Conservation (phyloP, 179 eudicot genomes). For the Beta corolliflora region DNA sequence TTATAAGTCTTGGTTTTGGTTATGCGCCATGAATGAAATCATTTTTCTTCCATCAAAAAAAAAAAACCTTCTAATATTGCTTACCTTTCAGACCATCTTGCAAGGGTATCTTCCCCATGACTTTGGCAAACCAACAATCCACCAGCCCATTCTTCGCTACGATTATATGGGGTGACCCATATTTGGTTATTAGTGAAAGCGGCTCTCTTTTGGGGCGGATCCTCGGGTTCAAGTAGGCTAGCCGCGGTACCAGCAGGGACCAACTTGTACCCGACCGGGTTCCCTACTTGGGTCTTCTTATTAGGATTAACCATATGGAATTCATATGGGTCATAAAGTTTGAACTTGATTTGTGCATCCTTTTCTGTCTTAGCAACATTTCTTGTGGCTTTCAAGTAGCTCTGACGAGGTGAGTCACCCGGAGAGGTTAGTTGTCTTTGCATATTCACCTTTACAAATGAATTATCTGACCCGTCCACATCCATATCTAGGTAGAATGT, state of each 20-base stretch:
- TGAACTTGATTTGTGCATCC: conserved; percentile 93
- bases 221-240: conserved; percentile 76
- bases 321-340: conserved; percentile 81
- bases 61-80: not conserved
- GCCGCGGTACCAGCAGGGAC: conserved; percentile 91
- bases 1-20: too few species aligned
- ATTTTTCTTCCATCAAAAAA: too few species aligned
- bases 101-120: conserved; percentile 86
- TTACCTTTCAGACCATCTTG: conserved; percentile 87
- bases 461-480: conserved; percentile 71
- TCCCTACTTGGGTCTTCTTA: conserved; percentile 75
- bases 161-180: conserved; percentile 92
- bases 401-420: conserved; percentile 64
- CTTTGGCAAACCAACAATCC: conserved; percentile 88
- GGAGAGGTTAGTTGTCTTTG: conserved; percentile 52
- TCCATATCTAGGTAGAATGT: conserved; percentile 95
- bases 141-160: conserved; percentile 88
- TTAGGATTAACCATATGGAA: conserved; percentile 79
- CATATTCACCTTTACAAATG: conserved; percentile 83
- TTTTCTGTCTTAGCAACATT: conserved; percentile 81
- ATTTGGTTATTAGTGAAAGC: conserved; percentile 92
- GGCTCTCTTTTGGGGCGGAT: conserved; percentile 88
- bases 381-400: conserved; percentile 75
- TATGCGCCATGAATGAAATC: too few species aligned
- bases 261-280: conserved; percentile 89